These are phyloP conservation scores for Trametes versicolor DNA, from an alignment of 1,284 basidiomycete genomes.

Conservation along the genomic window DNA sequence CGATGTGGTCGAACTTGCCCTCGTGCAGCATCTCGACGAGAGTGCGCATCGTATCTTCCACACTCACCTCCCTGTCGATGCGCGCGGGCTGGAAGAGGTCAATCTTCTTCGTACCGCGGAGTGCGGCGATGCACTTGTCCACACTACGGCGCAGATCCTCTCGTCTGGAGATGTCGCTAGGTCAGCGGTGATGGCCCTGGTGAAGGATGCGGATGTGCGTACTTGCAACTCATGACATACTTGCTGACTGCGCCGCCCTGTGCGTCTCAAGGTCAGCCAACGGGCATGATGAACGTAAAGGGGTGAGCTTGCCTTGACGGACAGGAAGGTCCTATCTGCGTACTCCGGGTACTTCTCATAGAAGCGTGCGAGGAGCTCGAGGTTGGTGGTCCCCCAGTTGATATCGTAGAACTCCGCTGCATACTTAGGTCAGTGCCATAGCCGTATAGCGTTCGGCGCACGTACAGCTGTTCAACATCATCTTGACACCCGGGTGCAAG, in stretches of 20 bases:
- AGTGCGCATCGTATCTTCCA: conserved; percentile 45
- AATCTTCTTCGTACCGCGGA: conserved; percentile 54
- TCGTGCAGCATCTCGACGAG: conserved; percentile 46
- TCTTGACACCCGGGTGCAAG: conserved; percentile 53
- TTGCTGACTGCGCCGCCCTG: conserved; percentile 12
- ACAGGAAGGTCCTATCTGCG: conserved; percentile 59
- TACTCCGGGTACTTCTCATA: conserved; percentile 63
- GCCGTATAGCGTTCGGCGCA: too few relatives aligned
- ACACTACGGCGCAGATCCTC: conserved; percentile 54
- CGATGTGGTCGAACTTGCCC: conserved; percentile 58
- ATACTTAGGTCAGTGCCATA: neutral
- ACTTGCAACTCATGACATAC: conserved; percentile 20
- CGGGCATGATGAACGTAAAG: too few relatives aligned
- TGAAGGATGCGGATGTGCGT: conserved; percentile 35
- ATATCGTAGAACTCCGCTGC: conserved; percentile 56
- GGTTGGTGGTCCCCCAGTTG: conserved; percentile 48
- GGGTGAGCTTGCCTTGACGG: conserved; percentile 46
- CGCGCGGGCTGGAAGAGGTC: conserved; percentile 56
- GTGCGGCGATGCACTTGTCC: conserved; percentile 46
- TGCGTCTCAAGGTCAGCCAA: conserved; percentile 51
- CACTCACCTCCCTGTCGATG: conserved; percentile 42
- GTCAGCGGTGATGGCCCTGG: neutral
- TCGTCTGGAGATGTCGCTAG: conserved; percentile 35
- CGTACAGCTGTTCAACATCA: conserved; percentile 54
- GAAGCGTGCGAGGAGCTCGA: conserved; percentile 54